Evolutionary conservation across 345 rosid genomes (phyloP), one percentile per base, ranked within the genome.

Genomic region (Kernera saxatilis): DNA sequence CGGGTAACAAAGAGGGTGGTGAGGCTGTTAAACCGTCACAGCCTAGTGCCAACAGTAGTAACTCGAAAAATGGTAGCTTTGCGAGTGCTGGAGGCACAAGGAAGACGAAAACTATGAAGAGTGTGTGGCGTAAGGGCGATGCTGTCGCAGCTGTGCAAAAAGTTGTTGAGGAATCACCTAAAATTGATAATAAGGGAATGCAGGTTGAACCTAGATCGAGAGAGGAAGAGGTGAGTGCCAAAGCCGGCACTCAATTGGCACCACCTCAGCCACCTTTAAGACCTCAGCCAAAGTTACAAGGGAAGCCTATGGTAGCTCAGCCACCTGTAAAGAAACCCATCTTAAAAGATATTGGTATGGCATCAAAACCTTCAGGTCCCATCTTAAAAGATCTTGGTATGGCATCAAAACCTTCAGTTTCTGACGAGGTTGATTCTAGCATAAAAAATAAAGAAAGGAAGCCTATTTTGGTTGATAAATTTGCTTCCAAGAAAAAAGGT

Each of bases 121-220:
- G 96, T 67, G 99, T 94, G 61, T 94, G 99, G 99, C 81, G 90
- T 57, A 94, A 89, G 79, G 97, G 99, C 9, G 99, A 94, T 75
- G 70, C 84, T 8, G 87, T 89, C 18, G 84, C 84, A 21, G 68
- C 64, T 29, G 81, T 85, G 71, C 83, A 84, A 41, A 93, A 79
- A 82, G 82, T 84, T 77, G 93, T 84, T 2, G 77, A 86, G 77
- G 80, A 85, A 77, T 72, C 73, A 59, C 85, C 93, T 29, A 84
- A 78, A 81, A 61, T 43, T 68, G 64, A n/a, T 64, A 72, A 21
- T 39, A 80, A 41, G 49, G 57, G 73, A 64, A 67, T 50, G 22
- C 78, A 56, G 39, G 74, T 53, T 39, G 80, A 77, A 54, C 30
- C 73, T 64, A 71, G 37, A 71, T 36, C 54, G 14, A 74, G 39